Evolutionary conservation across 139 green algal species (phyloP), one percentile per base, ranked within the genome.

Genomic region (Asterochloris sp.): DNA sequence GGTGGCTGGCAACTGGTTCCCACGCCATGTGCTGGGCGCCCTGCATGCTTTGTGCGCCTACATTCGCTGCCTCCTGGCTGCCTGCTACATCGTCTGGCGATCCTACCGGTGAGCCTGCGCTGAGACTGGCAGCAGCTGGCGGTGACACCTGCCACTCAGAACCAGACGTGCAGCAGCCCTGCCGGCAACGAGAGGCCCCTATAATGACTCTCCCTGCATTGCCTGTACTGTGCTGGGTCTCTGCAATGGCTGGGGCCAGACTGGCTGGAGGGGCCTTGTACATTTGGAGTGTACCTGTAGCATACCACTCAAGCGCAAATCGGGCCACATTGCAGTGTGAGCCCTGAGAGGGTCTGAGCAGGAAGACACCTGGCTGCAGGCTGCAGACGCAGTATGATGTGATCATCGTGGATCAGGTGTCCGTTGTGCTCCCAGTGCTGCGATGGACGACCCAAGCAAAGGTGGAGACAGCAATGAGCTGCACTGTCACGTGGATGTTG

Each of bases 361-460:
- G 11, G 13, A 21, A 67, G 28, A 47, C 17, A n/a, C 12, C 17
- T 74, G 23, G 27, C 26, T 62, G 26, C 79, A 89, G 84, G 73
- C 21, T 62, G 6, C 54, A 62, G 12, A 12, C 38, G 62, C 68
- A 85, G 16, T 98, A 96, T 73, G 93, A 99, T 74, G 88, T 95
- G 0, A 68, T 97, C 11, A 86, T 98, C 62, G 93, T 93, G 0
- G 96, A 99, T 82, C 95, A 97, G 78, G 89, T 98, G 16, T 95
- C 93, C 13, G 90, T 84, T 0, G 91, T 94, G 0, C 86, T 98
- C 29, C 92, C 92, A n/a, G 62, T 98, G 13, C 85, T 98, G 62
- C 88, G 88, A 64, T n/a, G 89, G 29, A 85, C 95, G 10, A 90
- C 88, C n/a, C 27, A 73, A 64, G 76, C 80, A 38, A 87, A 82